Base-by-base conservation (phyloP, 176 grass and related monocot genomes). In the Leersia perrieri region DNA sequence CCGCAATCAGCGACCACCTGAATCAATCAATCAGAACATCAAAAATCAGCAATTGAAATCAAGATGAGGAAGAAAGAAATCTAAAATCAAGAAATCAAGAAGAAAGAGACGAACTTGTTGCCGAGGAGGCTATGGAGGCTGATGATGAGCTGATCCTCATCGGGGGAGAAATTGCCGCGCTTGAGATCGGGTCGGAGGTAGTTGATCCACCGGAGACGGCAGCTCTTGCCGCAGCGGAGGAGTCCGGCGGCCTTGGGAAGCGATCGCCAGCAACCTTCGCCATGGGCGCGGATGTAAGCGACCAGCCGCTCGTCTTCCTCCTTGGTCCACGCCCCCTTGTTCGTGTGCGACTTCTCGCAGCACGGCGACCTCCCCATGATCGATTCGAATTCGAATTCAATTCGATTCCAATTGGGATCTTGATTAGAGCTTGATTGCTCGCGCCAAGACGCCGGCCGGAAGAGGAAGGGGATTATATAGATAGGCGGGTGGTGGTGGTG, bases 181-280 rank as follows among this genome's bases (percentile, higher is more conserved):
- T 99, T 99, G 66, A 99, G 96, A 86, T 99, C 96, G 1, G 96
- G 96, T 3, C 96, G 90, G 66, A 99, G 96, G 90, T 99, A 99
- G 84, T 99, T 99, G 90, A 95, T 99, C 96, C 96, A 99, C 1
- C 96, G 87, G 45, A 99, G 96, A 15, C 96, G 96, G 82, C 96
- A 99, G 87, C 96, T 99, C 92, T 99, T 99, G 87, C 96, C 96
- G 72, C 96, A 99, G 18, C 96, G 90, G 11, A 89, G 82, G 0
- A 99, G 90, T 1, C 96, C 96, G 1, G 88, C 92, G 0, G 90
- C 88, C 79, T 83, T 85, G 12, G 95, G 95, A 11, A 97, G 90
- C 22, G 92, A 88, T 3, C 95, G 92, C 95, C 95, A 97, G 80
- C 95, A 90, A 0, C 95, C 92, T 10, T 94, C 90, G 0, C 95